Evolutionary conservation across 2,329 filamentous ascomycete species (phyloP).

Genomic region (Epichloe glyceriae): DNA sequence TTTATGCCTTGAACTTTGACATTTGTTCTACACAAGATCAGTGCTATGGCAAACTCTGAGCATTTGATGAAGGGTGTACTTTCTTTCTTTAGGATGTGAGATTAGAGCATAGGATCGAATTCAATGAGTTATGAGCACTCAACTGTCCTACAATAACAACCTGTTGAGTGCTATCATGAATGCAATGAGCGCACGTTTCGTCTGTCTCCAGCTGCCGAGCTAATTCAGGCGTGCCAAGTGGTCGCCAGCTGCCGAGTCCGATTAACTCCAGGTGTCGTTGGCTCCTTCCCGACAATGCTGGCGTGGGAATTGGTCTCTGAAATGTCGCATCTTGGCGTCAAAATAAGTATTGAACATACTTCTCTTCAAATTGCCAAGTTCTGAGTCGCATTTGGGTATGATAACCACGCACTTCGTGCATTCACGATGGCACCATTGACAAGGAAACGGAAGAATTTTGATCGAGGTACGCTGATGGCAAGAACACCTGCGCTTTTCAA

Average conservation of each 20-base stretch:
- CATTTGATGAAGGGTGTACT: not conserved
- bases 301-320: not conserved
- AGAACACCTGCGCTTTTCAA: not conserved
- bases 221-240: not conserved
- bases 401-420: not conserved
- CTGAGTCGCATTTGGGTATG: not conserved
- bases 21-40: not conserved
- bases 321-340: not conserved
- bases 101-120: conserved; percentile 3
- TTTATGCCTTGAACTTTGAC: not conserved
- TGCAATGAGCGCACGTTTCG: too few species aligned
- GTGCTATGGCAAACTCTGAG: not conserved
- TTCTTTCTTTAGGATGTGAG: not conserved
- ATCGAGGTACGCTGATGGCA: conserved; percentile 10
- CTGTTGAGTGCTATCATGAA: not conserved
- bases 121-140: conserved; percentile 1
- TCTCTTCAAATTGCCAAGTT: not conserved
- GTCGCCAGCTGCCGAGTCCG: not conserved
- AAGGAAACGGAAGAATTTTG: conserved; percentile 14
- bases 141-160: not conserved
- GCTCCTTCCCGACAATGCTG: not conserved
- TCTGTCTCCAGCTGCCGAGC: too few species aligned
- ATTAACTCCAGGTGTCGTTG: not conserved
- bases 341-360: not conserved
- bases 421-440: conserved; percentile 15